These are phyloP conservation scores for Amyloporia xantha DNA, from an alignment of 768 basidiomycete genomes.

Conservation along the genomic window DNA sequence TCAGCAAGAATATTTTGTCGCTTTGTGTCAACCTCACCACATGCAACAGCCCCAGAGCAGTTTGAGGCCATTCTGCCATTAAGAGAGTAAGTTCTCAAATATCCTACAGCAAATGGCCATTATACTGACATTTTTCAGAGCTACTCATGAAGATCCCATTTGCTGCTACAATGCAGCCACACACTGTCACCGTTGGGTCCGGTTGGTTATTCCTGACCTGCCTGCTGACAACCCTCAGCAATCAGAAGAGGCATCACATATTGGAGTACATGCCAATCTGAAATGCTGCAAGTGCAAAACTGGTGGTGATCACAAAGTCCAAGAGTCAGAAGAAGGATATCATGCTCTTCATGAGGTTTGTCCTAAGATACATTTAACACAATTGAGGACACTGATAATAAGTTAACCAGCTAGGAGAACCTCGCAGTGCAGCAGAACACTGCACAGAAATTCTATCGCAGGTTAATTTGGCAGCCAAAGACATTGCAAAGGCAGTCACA, in stretches of 20 bases:
- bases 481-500: not conserved
- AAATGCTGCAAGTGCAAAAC: not conserved
- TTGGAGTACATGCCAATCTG: not conserved
- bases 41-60: constrained; percentile 9
- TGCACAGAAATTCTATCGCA: not conserved
- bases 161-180: not conserved
- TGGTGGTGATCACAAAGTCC: not conserved
- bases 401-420: not conserved
- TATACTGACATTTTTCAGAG: not conserved
- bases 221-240: not conserved
- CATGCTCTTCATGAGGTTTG: not conserved
- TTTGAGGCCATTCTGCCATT: constrained; percentile 1
- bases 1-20: constrained; percentile 11
- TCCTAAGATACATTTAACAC: not conserved
- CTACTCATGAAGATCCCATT: not conserved
- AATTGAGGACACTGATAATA: not conserved
- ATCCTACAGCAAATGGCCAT: not conserved
- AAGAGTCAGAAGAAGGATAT: not conserved
- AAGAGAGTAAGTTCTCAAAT: not conserved
- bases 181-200: not conserved
- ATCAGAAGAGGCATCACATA: not conserved
- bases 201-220: not conserved
- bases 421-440: not conserved
- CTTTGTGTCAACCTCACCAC: constrained; percentile 12
- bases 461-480: not conserved